Percentiles rank a stretch among this genome's conserved stretches.
phyloP scores from a whole-genome alignment of 73 alveolate species.

The Paraurostyla sp. region DNA sequence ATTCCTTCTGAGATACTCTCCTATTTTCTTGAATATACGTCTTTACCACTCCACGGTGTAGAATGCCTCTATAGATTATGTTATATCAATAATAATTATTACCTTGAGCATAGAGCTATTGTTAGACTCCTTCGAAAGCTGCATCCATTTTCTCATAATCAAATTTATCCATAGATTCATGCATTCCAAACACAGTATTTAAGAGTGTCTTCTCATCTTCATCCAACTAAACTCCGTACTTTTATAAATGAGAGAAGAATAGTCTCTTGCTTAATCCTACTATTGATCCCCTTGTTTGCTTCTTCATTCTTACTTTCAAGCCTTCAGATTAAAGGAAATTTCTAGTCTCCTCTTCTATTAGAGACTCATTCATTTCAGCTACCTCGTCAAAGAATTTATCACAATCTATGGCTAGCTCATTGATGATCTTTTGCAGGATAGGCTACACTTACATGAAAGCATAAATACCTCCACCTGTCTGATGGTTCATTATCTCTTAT shows the following conservation, averaged over 20 bases:
- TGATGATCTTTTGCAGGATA: constrained; percentile 45
- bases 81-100: background rate
- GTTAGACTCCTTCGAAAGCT: constrained; percentile 59
- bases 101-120: constrained; percentile 54
- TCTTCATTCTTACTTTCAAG: background rate
- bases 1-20: constrained; percentile 60
- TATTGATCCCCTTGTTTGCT: constrained; percentile 18
- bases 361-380: constrained; percentile 59
- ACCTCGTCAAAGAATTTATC: constrained; percentile 69
- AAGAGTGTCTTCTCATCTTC: constrained; percentile 69
- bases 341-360: constrained; percentile 12
- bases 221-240: constrained; percentile 64
- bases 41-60: constrained; percentile 72
- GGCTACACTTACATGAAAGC: constrained; percentile 60
- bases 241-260: constrained; percentile 25
- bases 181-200: constrained; percentile 51
- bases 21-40: constrained; percentile 65
- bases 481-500: constrained; percentile 61
- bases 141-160: constrained; percentile 63
- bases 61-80: constrained; percentile 18
- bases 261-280: constrained; percentile 59
- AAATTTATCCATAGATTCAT: constrained; percentile 24
- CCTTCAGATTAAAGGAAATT: background rate
- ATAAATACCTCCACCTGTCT: constrained; percentile 56
- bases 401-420: constrained; percentile 63